A percentile compares a stretch with the other conserved stretches of the same genome.
Evolutionary conservation across 805 yeast species (phyloP).

Genomic region (Blastobotrys parvus): DNA sequence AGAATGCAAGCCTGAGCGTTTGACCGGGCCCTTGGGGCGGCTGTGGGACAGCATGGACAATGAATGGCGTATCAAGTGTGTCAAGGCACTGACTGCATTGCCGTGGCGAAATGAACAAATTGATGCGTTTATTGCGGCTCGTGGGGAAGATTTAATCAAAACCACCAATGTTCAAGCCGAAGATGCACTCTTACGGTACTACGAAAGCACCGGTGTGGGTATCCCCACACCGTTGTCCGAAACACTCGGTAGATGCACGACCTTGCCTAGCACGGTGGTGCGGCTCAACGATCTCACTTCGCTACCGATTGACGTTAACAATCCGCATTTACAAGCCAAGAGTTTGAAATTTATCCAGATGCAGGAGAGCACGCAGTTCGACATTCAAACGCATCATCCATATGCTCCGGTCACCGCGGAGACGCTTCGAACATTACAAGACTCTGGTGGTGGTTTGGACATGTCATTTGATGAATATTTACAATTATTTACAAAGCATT

Average conservation of each 20-base stretch:
- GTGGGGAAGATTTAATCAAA: background rate
- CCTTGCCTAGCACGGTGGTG: background rate
- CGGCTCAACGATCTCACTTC: background rate
- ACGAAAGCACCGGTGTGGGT: background rate
- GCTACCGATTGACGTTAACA: no score
- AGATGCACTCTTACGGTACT: background rate
- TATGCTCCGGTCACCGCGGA: background rate
- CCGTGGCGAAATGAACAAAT: background rate
- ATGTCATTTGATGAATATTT: conserved; percentile 8
- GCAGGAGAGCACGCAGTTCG: background rate
- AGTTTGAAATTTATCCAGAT: background rate
- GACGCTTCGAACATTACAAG: background rate
- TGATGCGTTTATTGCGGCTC: background rate
- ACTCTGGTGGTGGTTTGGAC: background rate
- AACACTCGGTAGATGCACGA: background rate
- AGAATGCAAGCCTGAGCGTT: background rate
- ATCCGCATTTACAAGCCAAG: background rate
- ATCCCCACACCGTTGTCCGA: background rate
- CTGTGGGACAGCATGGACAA: no score
- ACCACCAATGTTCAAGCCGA: background rate
- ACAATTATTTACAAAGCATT: background rate
- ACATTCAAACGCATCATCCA: background rate
- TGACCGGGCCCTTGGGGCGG: background rate
- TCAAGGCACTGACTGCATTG: background rate
- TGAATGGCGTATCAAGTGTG: no score